phyloP scores from a whole-genome alignment of 345 rosid genomes.

The Ricinus communis region DNA sequence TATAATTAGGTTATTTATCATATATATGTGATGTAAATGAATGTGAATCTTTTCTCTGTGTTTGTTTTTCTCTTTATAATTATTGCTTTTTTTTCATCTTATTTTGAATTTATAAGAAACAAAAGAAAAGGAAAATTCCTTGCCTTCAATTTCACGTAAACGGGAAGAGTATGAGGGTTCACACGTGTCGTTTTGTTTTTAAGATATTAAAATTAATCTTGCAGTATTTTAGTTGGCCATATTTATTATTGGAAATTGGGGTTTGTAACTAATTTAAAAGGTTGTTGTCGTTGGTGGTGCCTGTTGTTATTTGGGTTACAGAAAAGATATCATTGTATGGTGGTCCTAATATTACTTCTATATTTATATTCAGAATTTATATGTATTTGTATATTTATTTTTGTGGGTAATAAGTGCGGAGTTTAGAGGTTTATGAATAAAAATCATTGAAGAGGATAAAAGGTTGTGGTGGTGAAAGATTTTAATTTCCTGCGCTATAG shows the following conservation, averaged over 20 bases:
- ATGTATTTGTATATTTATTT: neutral
- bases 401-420: neutral
- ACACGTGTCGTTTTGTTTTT: neutral
- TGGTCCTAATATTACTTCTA: neutral
- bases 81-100: neutral
- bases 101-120: neutral
- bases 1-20: too few relatives aligned
- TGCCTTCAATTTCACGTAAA: slow-evolving; percentile 5
- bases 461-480: neutral
- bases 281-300: neutral
- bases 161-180: neutral
- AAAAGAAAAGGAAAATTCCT: too few relatives aligned
- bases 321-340: neutral
- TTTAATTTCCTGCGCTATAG: neutral
- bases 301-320: too few relatives aligned
- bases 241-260: neutral
- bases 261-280: neutral
- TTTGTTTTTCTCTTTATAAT: neutral
- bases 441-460: neutral
- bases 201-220: too few relatives aligned
- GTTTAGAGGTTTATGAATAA: too few relatives aligned
- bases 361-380: too few relatives aligned
- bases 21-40: too few relatives aligned
- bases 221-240: too few relatives aligned
- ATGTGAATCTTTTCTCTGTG: too few relatives aligned